Evolutionary conservation across 495 filamentous ascomycete species (phyloP).

Genomic region (Rusavskia elegans): DNA sequence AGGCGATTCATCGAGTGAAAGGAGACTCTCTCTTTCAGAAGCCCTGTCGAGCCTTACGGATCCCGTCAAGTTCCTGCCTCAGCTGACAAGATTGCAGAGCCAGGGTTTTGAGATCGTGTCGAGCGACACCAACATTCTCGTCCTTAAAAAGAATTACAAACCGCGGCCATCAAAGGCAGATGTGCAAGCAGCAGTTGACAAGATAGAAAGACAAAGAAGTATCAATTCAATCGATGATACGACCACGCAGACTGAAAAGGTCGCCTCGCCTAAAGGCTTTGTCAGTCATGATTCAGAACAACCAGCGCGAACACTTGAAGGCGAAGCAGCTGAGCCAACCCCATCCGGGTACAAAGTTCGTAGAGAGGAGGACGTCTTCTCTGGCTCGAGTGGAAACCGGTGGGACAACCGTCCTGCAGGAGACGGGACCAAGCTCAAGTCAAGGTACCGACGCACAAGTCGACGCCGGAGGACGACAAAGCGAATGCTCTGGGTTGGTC

Average conservation of each 20-base stretch:
- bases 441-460: constrained; percentile 14
- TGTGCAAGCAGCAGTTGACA: background rate
- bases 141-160: constrained; percentile 47
- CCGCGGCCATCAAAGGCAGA: constrained; percentile 5
- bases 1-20: constrained; percentile 19
- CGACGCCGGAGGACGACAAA: constrained; percentile 25
- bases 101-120: constrained; percentile 63
- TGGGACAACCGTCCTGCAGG: constrained; percentile 17
- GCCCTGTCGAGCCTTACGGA: constrained; percentile 51
- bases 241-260: constrained; percentile 21
- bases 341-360: constrained; percentile 27
- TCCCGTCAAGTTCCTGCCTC: constrained; percentile 54
- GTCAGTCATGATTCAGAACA: constrained; percentile 33
- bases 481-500: constrained; percentile 38
- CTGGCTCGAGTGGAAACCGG: constrained; percentile 21
- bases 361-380: constrained; percentile 42
- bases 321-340: background rate
- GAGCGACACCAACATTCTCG: constrained; percentile 50
- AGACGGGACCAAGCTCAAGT: constrained; percentile 9
- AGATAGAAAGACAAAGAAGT: background rate
- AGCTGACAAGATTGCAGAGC: constrained; percentile 44
- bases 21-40: constrained; percentile 38
- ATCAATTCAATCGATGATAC: constrained; percentile 44
- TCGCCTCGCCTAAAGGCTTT: constrained; percentile 40
- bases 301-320: constrained; percentile 13